Evolutionary conservation across 2,329 filamentous ascomycete species (phyloP), one percentile per base, ranked within the genome.

Genomic region (Teratosphaeriaceae sp.): DNA sequence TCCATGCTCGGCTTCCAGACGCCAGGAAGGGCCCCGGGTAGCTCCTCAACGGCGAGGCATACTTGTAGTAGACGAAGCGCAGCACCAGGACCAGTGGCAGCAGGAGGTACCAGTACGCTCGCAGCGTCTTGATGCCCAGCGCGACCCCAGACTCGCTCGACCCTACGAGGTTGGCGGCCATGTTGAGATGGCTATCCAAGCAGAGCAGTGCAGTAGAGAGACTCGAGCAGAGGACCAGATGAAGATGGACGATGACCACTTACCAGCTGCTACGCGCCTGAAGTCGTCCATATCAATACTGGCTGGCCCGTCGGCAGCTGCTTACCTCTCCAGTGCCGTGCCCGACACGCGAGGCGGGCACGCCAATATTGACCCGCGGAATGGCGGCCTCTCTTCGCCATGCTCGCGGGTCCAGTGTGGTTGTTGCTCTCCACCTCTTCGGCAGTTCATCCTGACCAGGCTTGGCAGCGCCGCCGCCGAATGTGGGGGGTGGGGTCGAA

Each of bases 21-120:
- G 57, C 57, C 18, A 60, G 45, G 24, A 57, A 49, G 1, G 56
- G 57, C 24, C 57, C 57, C 6, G 57, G 57, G 29, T 58, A 59
- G 3, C 49, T 47, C 27, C 53, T 43, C 30, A 60, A 39, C 4
- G 57, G 52, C 9, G 55, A 59, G n/a, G 53, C 48, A 33, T 56
- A 57, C 21, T 48, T 46, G 30, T 56, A 54, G 47, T 53, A 59
- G 24, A 60, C 44, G 35, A 59, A 60, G 19, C 58, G 54, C n/a
- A 55, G 40, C 16, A 62, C 31, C 21, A 64, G 33, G 5, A 58
- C 18, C 3, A 42, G 15, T 8, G 52, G 53, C 8, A 58, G n/a
- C 3, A 51, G 15, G 5, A 56, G 8, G 11, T 34, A 33, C 54
- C 54, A 58, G 41, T 56, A 55, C 5, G 39, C 24, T 23, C 41